These are phyloP conservation scores for Tylopilus sp. DNA, from an alignment of 1,284 basidiomycete genomes.

Conservation along the genomic window DNA sequence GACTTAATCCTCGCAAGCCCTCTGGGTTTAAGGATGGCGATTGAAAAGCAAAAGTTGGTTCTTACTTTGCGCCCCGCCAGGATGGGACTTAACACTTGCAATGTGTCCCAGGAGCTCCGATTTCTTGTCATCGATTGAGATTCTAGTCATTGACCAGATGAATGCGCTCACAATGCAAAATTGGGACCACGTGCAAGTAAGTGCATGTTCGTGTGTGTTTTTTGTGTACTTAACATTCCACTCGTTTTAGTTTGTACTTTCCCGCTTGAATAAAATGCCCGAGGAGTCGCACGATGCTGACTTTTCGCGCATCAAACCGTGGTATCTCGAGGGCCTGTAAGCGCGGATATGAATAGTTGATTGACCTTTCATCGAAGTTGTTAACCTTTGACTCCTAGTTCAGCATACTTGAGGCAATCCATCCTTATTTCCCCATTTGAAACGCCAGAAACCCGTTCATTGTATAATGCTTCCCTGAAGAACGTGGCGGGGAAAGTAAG, in stretches of 20 bases:
- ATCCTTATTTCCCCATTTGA: conserved; percentile 88
- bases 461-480: conserved; percentile 71
- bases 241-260: conserved; percentile 73
- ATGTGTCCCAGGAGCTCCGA: conserved; percentile 65
- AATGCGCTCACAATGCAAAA: conserved; percentile 98
- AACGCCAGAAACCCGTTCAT: conserved; percentile 79
- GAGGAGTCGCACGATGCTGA: conserved; percentile 92
- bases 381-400: conserved; percentile 41
- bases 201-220: neutral
- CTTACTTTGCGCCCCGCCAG: neutral
- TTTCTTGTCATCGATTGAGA: conserved; percentile 91
- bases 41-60: conserved; percentile 88
- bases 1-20: conserved; percentile 95
- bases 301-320: conserved; percentile 95
- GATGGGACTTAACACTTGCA: conserved; percentile 1
- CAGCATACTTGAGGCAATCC: conserved; percentile 82
- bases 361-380: neutral
- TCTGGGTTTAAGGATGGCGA: conserved; percentile 84
- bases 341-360: conserved; percentile 24
- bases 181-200: conserved; percentile 94
- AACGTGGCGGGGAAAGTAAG: conserved; percentile 86
- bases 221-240: neutral
- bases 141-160: conserved; percentile 90
- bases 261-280: conserved; percentile 83
- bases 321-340: conserved; percentile 93